Base-by-base conservation (phyloP, 257 asterid species). In the Buddleja alternifolia region DNA sequence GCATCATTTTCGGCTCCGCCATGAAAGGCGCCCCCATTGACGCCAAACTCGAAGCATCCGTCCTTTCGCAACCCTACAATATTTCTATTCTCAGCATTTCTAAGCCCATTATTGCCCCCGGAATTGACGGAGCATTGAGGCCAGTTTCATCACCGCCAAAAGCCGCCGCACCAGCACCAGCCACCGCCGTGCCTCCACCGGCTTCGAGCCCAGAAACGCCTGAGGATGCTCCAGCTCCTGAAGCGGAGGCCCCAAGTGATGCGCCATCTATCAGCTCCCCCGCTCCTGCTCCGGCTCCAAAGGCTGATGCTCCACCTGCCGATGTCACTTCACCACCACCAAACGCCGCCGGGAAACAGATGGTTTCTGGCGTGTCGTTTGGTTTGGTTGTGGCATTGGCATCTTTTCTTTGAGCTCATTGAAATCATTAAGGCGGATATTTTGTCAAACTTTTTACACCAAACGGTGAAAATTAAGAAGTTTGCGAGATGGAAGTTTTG, bases 61-160 rank as follows among this genome's bases (percentile, higher is more conserved):
- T 85, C 0, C 54, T 63, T 47, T 9, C 78, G 0, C 72, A 57
- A 11, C 86, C 85, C 1, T 83, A 76, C 53, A 78, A 83, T n/a
- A 24, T 83, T 3, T 85, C 88, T 6, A 56, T 85, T 34, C 80
- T 85, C 36, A 55, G 60, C 24, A 66, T 78, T 7, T 78, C 83
- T 10, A 66, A 60, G 1, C 70, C 69, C 8, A 60, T 83, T 16
- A 37, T 78, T 3, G 79, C 80, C 4, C 83, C 86, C 15, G 88
- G 88, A 59, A 16, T 81, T 8, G 86, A 75, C 16, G 62, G 65
- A 23, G 8, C 59, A 7, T 14, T 45, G 46, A 23, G 59, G 16
- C 69, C 82, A 5, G 2, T 11, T 29, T 29, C 34, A 0, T 66
- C 85, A n/a, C 72, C 89, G n/a, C 79, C 86, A 2, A 73, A 66